phyloP scores from a whole-genome alignment of 768 basidiomycete species.

The Termitomyces titanicus region DNA sequence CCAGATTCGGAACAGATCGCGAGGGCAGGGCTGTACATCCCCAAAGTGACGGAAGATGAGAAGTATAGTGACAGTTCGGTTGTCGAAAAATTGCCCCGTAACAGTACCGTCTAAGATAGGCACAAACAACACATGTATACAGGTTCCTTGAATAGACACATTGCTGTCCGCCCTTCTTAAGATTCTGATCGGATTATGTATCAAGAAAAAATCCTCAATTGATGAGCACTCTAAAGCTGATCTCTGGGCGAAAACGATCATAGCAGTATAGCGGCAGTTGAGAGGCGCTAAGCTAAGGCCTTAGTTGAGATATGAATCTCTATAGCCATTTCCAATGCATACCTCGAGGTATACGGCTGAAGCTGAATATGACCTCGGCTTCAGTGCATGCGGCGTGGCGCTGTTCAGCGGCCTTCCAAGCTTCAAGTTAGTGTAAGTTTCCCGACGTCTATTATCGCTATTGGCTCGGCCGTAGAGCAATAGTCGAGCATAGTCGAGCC shows the following conservation, averaged over 20 bases:
- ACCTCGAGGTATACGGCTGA: neutral
- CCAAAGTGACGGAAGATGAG: conserved; percentile 17
- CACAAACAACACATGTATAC: conserved; percentile 20
- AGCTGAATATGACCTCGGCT: neutral
- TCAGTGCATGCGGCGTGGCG: conserved; percentile 9
- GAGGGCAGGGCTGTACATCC: conserved; percentile 24
- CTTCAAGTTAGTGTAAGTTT: neutral
- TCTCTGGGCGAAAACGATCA: conserved; percentile 19
- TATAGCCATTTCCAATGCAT: neutral
- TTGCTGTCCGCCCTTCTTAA: conserved; percentile 22
- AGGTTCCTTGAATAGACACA: conserved; percentile 21
- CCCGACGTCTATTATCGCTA: neutral
- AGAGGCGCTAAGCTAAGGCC: neutral
- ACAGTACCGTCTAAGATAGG: conserved; percentile 17
- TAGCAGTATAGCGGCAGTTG: neutral
- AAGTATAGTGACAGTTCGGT: conserved; percentile 19
- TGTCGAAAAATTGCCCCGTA: conserved; percentile 9
- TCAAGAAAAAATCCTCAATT: conserved; percentile 12
- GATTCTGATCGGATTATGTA: conserved; percentile 29
- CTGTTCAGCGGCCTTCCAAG: neutral
- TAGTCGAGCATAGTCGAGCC: neutral
- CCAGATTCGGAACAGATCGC: conserved; percentile 30
- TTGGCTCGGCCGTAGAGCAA: neutral
- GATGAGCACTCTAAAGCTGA: conserved; percentile 20
- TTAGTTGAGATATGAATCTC: neutral